A percentile compares a stretch with the other conserved stretches of the same genome.
Evolutionary conservation across 1,139 yeast genomes (phyloP).

Genomic region (Ashbya aceris): DNA sequence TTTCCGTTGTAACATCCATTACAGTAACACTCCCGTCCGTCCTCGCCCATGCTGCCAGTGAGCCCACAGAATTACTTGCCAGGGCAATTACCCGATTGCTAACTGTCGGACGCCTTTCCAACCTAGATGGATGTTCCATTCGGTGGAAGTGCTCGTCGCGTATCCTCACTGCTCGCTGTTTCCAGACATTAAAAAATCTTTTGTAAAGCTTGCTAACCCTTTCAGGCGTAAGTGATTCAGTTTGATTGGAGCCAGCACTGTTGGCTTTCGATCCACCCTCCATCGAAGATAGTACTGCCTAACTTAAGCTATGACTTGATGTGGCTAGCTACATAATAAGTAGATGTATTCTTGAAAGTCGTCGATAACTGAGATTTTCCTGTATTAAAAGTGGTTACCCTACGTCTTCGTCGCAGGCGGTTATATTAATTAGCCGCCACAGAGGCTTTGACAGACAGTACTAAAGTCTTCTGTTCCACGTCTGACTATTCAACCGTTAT

Average conservation of each 20-base stretch:
- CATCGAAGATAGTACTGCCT: not conserved
- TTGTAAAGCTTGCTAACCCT: not conserved
- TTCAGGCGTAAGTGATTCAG: not conserved
- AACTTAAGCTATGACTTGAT: too few relatives aligned
- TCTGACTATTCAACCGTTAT: too few relatives aligned
- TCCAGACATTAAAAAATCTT: not conserved
- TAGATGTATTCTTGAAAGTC: too few relatives aligned
- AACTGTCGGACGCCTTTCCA: conserved; percentile 10
- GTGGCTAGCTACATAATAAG: too few relatives aligned
- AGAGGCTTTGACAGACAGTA: too few relatives aligned
- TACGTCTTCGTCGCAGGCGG: too few relatives aligned
- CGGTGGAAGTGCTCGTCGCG: conserved; percentile 20
- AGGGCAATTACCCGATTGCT: conserved; percentile 19
- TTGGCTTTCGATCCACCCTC: not conserved
- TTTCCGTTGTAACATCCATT: conserved; percentile 28
- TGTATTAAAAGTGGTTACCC: too few relatives aligned
- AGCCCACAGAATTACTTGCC: conserved; percentile 23
- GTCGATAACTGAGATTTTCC: too few relatives aligned
- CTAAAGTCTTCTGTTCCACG: too few relatives aligned
- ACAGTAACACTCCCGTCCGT: conserved; percentile 26
- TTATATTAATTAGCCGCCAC: too few relatives aligned
- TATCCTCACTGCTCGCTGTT: not conserved
- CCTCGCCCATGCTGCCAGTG: conserved; percentile 22
- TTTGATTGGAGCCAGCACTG: not conserved
- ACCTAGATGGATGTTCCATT: conserved; percentile 17